Evolutionary conservation across 331 rosid species (phyloP), one percentile per base, ranked within the genome.

Genomic region (Telfairia occidentalis): DNA sequence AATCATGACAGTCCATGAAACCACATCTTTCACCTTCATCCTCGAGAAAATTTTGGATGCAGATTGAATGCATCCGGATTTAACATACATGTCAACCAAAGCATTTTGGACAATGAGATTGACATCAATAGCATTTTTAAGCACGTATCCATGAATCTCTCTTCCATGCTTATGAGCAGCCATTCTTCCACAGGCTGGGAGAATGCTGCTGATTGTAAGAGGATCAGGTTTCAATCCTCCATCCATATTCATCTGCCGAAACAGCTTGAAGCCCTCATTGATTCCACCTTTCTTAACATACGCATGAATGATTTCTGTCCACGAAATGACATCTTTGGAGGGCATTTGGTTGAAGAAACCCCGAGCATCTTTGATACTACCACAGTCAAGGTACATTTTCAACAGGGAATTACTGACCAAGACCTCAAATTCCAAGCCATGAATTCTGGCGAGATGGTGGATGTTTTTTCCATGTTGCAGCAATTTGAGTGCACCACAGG

Each of bases 111-210:
- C 86, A 21, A 78, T 77, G 50, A 82, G 81, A 79, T 87, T 89
- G 77, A 79, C 74, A 29, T 43, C 67, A 21, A 83, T 37, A 43
- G 83, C 65, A 71, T 78, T 84, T 65, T 90, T 83, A 74, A 91
- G 84, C 82, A 89, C 73, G 81, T 80, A 87, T 8, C 87, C 95
- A 65, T 91, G 97, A 75, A 87, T 78, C 59, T 91, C 90, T 76
- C 79, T 86, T 38, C 95, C 97, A 24, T 80, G 97, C 81, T 84
- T 86, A 58, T 59, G 77, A 0, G 87, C 86, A 57, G 89, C 69
- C 15, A 87, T 81, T 81, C 92, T 89, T 63, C 88, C 90, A 53
- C 97, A 89, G 4, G 89, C 92, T 28, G 97, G 95, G 50, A 89
- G 95, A 49, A 91, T 49, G 71, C 88, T 89, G 32, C 92, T 69